A percentile compares a stretch with the other conserved stretches of the same genome.
Conservation (phyloP, 306 rosid genomes). For the Morella rubra region DNA sequence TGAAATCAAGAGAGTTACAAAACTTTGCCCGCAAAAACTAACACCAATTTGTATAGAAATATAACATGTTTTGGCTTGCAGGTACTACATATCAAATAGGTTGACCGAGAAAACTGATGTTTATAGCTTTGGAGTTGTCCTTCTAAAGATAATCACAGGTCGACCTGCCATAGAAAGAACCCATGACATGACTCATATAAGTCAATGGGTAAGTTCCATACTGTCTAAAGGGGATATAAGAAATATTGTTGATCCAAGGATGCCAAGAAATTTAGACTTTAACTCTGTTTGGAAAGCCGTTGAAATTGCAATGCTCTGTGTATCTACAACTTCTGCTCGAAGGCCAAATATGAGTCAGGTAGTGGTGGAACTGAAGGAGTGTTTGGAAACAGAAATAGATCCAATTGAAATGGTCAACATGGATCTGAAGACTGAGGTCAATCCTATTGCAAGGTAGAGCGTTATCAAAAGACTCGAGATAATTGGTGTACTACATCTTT, state of each 20-base stretch:
- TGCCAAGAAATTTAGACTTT: constrained; percentile 14
- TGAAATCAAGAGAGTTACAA: too few relatives aligned
- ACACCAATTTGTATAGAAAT: too few relatives aligned
- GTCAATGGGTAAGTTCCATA: constrained; percentile 3
- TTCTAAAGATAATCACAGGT: constrained; percentile 30
- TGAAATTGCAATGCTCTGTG: constrained; percentile 33
- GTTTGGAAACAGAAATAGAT: constrained; percentile 17
- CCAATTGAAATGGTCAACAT: too few relatives aligned
- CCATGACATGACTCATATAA: not conserved
- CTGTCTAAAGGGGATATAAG: constrained; percentile 16
- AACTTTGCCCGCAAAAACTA: too few relatives aligned
- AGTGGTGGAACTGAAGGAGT: constrained; percentile 27
- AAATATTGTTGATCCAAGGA: constrained; percentile 17
- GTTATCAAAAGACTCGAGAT: too few relatives aligned
- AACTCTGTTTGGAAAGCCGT: constrained; percentile 30
- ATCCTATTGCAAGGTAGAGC: too few relatives aligned
- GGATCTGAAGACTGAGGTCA: too few relatives aligned
- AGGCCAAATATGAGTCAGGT: constrained; percentile 37
- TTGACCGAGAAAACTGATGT: constrained; percentile 19
- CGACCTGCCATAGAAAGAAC: constrained; percentile 8
- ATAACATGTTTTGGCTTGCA: too few relatives aligned
- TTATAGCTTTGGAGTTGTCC: constrained; percentile 31
- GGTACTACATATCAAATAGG: not conserved
- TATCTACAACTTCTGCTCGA: not conserved
- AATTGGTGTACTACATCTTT: too few relatives aligned